Evolutionary conservation across 2,329 filamentous ascomycete species (phyloP).

Genomic region (Leptographium radiaticola): DNA sequence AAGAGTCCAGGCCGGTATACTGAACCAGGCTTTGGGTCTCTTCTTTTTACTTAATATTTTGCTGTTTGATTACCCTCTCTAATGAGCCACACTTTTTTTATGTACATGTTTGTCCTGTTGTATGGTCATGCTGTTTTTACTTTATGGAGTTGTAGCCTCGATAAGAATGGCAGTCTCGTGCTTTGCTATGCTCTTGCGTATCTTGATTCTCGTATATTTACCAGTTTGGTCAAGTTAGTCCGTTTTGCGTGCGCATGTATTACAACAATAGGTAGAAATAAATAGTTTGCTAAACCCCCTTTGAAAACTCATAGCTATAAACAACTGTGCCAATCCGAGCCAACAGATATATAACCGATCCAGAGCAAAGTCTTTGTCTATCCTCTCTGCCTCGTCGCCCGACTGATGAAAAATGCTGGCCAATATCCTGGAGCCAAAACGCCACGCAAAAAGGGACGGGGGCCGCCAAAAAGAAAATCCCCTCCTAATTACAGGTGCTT

Average conservation of each 20-base stretch:
- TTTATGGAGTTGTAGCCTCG: too few species aligned
- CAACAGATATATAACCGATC: not conserved
- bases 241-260: not conserved
- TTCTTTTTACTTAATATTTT: not conserved
- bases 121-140: not conserved
- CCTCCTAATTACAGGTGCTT: slow-evolving; percentile 23
- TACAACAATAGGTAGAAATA: not conserved
- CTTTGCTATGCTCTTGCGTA: too few species aligned
- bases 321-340: not conserved
- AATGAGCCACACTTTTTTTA: not conserved
- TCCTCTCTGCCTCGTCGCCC: not conserved
- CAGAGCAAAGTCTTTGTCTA: not conserved
- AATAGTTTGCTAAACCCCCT: not conserved
- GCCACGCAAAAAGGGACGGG: not conserved
- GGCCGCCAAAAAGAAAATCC: not conserved
- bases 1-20: slow-evolving; percentile 24
- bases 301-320: not conserved
- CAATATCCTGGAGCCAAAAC: not conserved
- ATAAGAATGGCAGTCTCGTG: too few species aligned
- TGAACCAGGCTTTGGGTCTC: slow-evolving; percentile 8
- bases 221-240: too few species aligned
- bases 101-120: not conserved
- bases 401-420: not conserved
- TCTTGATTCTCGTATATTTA: too few species aligned
- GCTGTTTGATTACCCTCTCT: not conserved